phyloP scores from a whole-genome alignment of 768 basidiomycete species.

The Myochromella boudieri region DNA sequence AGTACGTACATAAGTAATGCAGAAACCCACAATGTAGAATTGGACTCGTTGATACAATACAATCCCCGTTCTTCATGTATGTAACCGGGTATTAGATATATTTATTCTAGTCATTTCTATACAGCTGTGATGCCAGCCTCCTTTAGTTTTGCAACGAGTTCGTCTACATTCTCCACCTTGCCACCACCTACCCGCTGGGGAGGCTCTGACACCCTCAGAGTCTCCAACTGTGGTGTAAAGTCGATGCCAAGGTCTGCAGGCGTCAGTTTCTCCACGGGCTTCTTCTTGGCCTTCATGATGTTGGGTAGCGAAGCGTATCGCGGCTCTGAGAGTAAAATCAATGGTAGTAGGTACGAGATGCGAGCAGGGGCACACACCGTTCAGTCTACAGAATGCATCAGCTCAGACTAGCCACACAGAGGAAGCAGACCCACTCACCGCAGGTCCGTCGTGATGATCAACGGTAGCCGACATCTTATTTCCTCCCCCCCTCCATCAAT shows the following conservation, averaged over 20 bases:
- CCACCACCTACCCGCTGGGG: conserved; percentile 87
- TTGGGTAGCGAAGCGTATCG: conserved; percentile 97
- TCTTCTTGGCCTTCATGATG: conserved; percentile 99
- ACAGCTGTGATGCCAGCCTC: conserved; percentile 68
- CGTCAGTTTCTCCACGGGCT: conserved; percentile 82
- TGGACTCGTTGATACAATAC: conserved; percentile 1
- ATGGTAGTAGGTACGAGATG: neutral
- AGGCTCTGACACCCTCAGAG: conserved; percentile 86
- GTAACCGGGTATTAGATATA: neutral
- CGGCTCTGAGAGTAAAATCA: conserved; percentile 58
- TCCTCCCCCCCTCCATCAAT: conserved; percentile 94
- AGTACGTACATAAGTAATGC: conserved; percentile 3
- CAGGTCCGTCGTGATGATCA: conserved; percentile 90
- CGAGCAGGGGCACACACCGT: conserved; percentile 46
- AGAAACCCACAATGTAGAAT: conserved; percentile 4
- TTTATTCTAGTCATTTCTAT: conserved; percentile 14
- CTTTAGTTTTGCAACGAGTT: conserved; percentile 85
- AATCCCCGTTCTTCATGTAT: neutral
- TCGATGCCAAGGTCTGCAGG: conserved; percentile 83
- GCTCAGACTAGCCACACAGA: neutral
- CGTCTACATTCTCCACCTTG: conserved; percentile 90
- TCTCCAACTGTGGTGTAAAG: conserved; percentile 80
- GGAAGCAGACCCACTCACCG: conserved; percentile 49
- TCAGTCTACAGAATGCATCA: conserved; percentile 49
- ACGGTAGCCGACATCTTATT: conserved; percentile 74